Conservation (phyloP, 192 early-diverging fungal species). For the Mortierella claussenii region DNA sequence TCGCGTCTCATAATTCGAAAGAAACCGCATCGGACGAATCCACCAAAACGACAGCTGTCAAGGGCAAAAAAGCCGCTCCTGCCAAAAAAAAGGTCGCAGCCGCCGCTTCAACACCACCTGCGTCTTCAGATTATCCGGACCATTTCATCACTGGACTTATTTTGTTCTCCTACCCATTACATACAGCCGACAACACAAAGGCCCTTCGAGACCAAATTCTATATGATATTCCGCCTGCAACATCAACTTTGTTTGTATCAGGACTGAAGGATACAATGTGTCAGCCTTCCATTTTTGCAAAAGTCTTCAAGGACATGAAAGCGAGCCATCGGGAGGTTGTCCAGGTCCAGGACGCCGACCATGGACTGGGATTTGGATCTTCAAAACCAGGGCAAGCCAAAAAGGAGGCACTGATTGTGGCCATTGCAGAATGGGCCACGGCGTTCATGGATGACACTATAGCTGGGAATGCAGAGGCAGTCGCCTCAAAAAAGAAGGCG, state of each 20-base stretch:
- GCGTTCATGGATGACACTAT: slow-evolving; percentile 39
- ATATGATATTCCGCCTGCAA: slow-evolving; percentile 22
- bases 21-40: background rate
- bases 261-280: slow-evolving; percentile 51
- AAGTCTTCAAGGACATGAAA: slow-evolving; percentile 41
- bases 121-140: slow-evolving; percentile 1
- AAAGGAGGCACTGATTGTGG: slow-evolving; percentile 25
- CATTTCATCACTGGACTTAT: slow-evolving; percentile 20
- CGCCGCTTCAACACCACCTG: background rate
- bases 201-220: slow-evolving; percentile 43
- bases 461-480: background rate
- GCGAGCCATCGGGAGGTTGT: slow-evolving; percentile 18
- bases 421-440: slow-evolving; percentile 18
- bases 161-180: slow-evolving; percentile 37
- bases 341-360: slow-evolving; percentile 28
- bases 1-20: slow-evolving; percentile 7
- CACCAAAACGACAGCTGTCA: background rate
- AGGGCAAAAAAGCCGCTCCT: slow-evolving; percentile 3
- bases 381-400: slow-evolving; percentile 23
- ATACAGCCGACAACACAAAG: slow-evolving; percentile 32
- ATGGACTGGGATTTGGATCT: slow-evolving; percentile 42
- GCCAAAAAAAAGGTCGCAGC: slow-evolving; percentile 7
- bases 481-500: slow-evolving; percentile 24
- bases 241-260: slow-evolving; percentile 26
- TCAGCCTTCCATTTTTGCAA: slow-evolving; percentile 17